Evolutionary conservation across 2,329 filamentous ascomycete species (phyloP).

Genomic region (Rhynchosporium graminicola): DNA sequence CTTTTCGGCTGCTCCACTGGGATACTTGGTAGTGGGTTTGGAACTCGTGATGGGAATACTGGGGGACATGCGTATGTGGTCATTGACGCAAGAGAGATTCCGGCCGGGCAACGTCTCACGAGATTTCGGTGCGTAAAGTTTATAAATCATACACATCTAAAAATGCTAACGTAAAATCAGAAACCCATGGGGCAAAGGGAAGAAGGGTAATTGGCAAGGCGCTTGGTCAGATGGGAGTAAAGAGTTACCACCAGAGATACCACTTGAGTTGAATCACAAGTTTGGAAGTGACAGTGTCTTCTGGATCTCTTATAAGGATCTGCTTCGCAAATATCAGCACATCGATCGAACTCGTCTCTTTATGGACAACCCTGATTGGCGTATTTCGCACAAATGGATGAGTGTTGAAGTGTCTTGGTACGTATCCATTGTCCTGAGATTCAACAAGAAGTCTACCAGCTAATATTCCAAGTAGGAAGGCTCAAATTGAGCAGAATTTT

Average conservation of each 20-base stretch:
- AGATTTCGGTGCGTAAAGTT: conserved; percentile 47
- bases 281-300: conserved; percentile 65
- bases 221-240: conserved; percentile 59
- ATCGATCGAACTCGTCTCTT: conserved; percentile 65
- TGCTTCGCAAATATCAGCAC: conserved; percentile 61
- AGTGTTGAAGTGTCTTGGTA: conserved; percentile 59
- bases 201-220: conserved; percentile 61
- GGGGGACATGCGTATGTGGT: conserved; percentile 62
- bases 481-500: conserved; percentile 63
- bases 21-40: conserved; percentile 62
- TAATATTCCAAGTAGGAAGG: conserved; percentile 42
- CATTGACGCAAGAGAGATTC: conserved; percentile 57
- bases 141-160: too few species aligned
- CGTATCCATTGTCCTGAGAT: too few species aligned
- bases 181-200: conserved; percentile 61
- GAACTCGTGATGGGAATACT: conserved; percentile 58
- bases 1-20: conserved; percentile 72
- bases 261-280: conserved; percentile 57
- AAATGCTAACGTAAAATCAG: conserved; percentile 17
- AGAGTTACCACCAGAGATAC: conserved; percentile 60
- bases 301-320: conserved; percentile 64
- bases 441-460: too few species aligned
- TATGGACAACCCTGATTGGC: conserved; percentile 55
- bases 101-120: conserved; percentile 55
- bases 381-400: conserved; percentile 60